Evolutionary conservation across 805 yeast genomes (phyloP), one percentile per base, ranked within the genome.

Genomic region (Barnettozyma californica): DNA sequence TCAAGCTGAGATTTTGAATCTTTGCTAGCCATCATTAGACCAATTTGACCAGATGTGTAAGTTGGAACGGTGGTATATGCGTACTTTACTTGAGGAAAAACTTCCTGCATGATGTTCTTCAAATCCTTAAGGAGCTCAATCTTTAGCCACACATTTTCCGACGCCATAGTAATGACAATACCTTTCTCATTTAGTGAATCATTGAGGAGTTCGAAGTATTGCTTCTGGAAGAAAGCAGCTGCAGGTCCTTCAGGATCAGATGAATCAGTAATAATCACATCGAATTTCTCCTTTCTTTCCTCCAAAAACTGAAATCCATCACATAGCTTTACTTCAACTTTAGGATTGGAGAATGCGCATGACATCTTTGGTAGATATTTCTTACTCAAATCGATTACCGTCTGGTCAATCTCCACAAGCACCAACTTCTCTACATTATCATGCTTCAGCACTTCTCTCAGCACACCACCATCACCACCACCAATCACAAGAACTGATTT

Each of bases 221-320:
- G 79, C 51, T 76, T 74, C 64, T 88, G 87, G 70, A 90, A 90
- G 57, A 90, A 86, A 18, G 86, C 86, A 59, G 83, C 95, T 1
- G 97, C 97, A 6, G 97, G 97, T 3, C 94, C 97, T 58, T 90
- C 97, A 1, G 97, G 97, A 66, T 90, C 97, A 2, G 95, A 84
- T 2, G 96, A 87, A 65, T 90, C 97, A 16, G 96, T 87, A 52
- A 90, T 88, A 50, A 90, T 87, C 29, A 91, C 83, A 65, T 90
- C 97, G 62, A 74, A 90, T 55, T 77, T 77, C 33, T 73, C 73
- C 9, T 61, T 57, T 39, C 71, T 67, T 20, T 70, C 74, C 51
- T 80, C 74, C 55, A 90, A 73, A 63, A 68, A 90, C 66, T 87
- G 74, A 71, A 90, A 90, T 2, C 97, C 97, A 68, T 90, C 97